These are phyloP conservation scores for Trypethelium eluteriae DNA, from an alignment of 495 filamentous ascomycete genomes.

Conservation along the genomic window DNA sequence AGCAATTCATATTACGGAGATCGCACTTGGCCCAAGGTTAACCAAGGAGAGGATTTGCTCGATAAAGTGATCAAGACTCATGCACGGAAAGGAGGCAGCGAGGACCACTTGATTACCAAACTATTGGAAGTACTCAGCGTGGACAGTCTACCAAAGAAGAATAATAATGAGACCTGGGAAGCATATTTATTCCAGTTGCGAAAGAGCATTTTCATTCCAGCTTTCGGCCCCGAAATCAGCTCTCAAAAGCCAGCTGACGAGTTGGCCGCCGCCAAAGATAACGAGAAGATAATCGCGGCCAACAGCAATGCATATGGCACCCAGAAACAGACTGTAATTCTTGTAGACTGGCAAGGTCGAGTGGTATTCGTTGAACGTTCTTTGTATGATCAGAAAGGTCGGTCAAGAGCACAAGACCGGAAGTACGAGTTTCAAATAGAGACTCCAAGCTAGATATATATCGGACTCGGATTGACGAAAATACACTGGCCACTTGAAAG, in stretches of 20 bases:
- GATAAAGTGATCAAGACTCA: constrained; percentile 41
- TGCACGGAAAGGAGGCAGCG: constrained; percentile 42
- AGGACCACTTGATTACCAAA: constrained; percentile 56
- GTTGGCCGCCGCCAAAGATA: constrained; percentile 40
- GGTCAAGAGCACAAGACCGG: constrained; percentile 53
- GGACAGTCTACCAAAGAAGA: constrained; percentile 61
- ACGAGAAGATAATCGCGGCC: constrained; percentile 22
- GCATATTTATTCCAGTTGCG: constrained; percentile 61
- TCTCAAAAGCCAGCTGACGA: constrained; percentile 46
- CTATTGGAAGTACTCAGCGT: constrained; percentile 62
- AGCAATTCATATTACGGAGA: constrained; percentile 78
- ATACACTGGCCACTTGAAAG: neutral
- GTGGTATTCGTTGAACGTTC: constrained; percentile 79
- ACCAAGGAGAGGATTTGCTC: constrained; percentile 47
- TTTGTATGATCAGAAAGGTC: constrained; percentile 62
- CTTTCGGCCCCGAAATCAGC: constrained; percentile 50
- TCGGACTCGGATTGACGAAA: neutral
- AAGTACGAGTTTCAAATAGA: constrained; percentile 54
- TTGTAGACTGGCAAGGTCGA: constrained; percentile 67
- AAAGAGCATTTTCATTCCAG: constrained; percentile 78
- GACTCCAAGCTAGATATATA: neutral
- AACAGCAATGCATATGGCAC: constrained; percentile 64
- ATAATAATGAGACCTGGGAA: constrained; percentile 53
- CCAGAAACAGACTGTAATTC: constrained; percentile 78
- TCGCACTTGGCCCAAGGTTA: constrained; percentile 76